These are phyloP conservation scores for Vitis labrusca DNA, from an alignment of 164 flowering plant species.

Conservation along the genomic window DNA sequence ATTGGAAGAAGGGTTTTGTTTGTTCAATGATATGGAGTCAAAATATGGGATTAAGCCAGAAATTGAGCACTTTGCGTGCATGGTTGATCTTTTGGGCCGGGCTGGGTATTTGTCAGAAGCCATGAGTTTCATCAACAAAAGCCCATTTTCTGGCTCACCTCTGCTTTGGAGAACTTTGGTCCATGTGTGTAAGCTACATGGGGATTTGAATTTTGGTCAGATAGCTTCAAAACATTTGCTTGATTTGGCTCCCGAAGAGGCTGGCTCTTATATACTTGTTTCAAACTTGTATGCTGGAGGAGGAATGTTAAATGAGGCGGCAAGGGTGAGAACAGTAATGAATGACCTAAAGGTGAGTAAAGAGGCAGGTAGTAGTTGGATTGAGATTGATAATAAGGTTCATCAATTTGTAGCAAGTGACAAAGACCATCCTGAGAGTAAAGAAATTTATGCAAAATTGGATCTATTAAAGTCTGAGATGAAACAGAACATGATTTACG, in stretches of 20 bases:
- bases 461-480: slow-evolving; percentile 21
- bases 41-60: slow-evolving; percentile 14
- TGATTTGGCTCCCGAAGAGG: slow-evolving; percentile 13
- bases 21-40: slow-evolving; percentile 23
- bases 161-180: slow-evolving; percentile 20
- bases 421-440: slow-evolving; percentile 19
- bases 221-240: slow-evolving; percentile 21
- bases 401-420: slow-evolving; percentile 28
- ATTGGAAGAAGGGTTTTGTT: slow-evolving; percentile 23
- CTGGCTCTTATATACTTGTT: slow-evolving; percentile 19
- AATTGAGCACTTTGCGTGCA: slow-evolving; percentile 19
- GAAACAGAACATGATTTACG: not conserved
- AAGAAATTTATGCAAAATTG: slow-evolving; percentile 24
- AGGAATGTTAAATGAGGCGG: slow-evolving; percentile 28
- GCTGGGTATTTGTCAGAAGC: slow-evolving; percentile 26
- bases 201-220: slow-evolving; percentile 21
- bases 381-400: slow-evolving; percentile 21
- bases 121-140: slow-evolving; percentile 23
- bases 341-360: slow-evolving; percentile 28
- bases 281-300: slow-evolving; percentile 18
- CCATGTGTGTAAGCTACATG: slow-evolving; percentile 23
- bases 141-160: slow-evolving; percentile 24
- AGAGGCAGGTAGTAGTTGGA: slow-evolving; percentile 36
- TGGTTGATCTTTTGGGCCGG: slow-evolving; percentile 23
- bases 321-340: slow-evolving; percentile 30